Evolutionary conservation across 2,329 filamentous ascomycete species (phyloP).

Genomic region (Grosmannia penicillata): DNA sequence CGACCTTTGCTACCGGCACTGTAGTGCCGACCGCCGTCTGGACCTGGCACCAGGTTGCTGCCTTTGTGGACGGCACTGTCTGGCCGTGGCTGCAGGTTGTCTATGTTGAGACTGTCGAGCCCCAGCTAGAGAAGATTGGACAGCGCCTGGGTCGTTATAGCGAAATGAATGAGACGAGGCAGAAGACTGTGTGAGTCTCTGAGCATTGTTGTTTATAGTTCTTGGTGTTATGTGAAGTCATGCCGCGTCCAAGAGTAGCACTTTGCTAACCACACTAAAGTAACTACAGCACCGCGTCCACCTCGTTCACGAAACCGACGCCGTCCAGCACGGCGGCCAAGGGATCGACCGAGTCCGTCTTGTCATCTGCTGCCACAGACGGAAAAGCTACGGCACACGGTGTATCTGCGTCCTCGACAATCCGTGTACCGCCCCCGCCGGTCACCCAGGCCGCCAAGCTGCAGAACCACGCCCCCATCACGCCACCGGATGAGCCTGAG

Average conservation of each 20-base stretch:
- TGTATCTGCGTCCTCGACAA: conserved; percentile 17
- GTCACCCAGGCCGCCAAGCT: conserved; percentile 6
- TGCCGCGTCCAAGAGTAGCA: too few relatives aligned
- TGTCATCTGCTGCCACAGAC: conserved; percentile 5
- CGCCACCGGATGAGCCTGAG: conserved; percentile 28
- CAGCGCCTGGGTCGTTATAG: conserved; percentile 72
- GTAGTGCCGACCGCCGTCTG: conserved; percentile 59
- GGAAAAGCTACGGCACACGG: conserved; percentile 11
- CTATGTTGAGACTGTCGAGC: conserved; percentile 87
- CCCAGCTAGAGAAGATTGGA: conserved; percentile 82
- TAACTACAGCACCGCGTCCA: conserved; percentile 10
- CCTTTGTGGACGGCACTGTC: conserved; percentile 60
- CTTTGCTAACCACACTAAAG: background rate
- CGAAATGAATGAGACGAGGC: conserved; percentile 19
- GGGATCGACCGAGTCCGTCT: conserved; percentile 9
- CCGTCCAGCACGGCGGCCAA: conserved; percentile 13
- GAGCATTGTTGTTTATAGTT: background rate
- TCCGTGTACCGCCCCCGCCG: conserved; percentile 7
- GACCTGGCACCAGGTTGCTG: conserved; percentile 52
- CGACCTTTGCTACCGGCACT: conserved; percentile 52
- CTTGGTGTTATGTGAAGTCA: too few relatives aligned
- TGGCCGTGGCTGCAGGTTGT: conserved; percentile 70
- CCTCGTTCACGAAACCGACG: conserved; percentile 23
- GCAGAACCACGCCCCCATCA: conserved; percentile 17
- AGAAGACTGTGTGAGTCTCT: background rate